A percentile compares a stretch with the other conserved stretches of the same genome.
These are phyloP conservation scores for Bauhinia variegata DNA, from an alignment of 306 rosid genomes.

Conservation along the genomic window DNA sequence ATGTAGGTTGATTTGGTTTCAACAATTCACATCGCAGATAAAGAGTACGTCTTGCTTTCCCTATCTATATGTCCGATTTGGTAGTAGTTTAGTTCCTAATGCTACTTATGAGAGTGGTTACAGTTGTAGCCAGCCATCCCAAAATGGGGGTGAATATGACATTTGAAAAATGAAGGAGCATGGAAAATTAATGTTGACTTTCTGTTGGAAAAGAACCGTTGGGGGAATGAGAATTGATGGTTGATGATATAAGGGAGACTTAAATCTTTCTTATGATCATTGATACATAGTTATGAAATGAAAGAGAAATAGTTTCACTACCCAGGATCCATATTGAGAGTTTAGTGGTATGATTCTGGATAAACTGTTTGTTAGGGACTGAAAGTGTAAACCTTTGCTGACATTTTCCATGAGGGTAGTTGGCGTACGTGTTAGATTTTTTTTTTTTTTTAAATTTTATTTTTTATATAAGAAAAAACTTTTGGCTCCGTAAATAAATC, in stretches of 20 bases:
- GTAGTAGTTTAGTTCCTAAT: slow-evolving; percentile 16
- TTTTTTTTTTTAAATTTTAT: not conserved
- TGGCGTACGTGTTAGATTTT: not conserved
- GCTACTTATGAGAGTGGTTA: too few relatives aligned
- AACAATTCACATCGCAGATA: slow-evolving; percentile 94
- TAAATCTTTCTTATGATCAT: not conserved
- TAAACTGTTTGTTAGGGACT: not conserved
- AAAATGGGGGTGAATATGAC: not conserved
- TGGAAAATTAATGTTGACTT: not conserved
- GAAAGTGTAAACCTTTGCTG: slow-evolving; percentile 1
- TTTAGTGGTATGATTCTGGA: slow-evolving; percentile 10
- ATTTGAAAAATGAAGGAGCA: slow-evolving; percentile 10
- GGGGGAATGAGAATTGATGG: not conserved
- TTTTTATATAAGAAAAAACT: not conserved
- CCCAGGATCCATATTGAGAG: slow-evolving; percentile 17
- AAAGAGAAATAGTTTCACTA: not conserved
- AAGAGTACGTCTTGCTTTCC: slow-evolving; percentile 62
- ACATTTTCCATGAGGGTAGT: not conserved
- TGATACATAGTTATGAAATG: slow-evolving; percentile 1
- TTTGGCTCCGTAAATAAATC: not conserved
- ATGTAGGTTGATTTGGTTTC: slow-evolving; percentile 96
- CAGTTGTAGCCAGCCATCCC: not conserved
- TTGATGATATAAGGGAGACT: not conserved
- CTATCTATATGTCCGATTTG: slow-evolving; percentile 3
- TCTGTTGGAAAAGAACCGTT: slow-evolving; percentile 21